Evolutionary conservation across 2,329 filamentous ascomycete genomes (phyloP).

Genomic region (Nemania sp.): DNA sequence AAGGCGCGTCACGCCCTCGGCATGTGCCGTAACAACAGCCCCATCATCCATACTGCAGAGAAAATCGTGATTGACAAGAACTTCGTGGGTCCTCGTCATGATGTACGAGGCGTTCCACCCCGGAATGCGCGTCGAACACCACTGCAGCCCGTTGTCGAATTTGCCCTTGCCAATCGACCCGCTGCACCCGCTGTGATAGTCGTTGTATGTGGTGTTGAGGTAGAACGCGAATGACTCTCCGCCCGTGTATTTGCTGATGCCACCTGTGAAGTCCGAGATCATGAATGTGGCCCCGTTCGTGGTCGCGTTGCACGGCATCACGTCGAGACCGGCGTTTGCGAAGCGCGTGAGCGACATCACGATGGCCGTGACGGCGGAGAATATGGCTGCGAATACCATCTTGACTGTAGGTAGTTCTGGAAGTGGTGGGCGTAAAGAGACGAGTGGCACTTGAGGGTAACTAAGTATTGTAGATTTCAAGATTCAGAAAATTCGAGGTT

Average conservation of each 20-base stretch:
- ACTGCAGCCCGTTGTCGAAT: constrained; percentile 23
- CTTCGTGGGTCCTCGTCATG: constrained; percentile 21
- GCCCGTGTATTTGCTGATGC: constrained; percentile 23
- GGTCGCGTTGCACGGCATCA: constrained; percentile 20
- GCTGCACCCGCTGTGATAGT: constrained; percentile 27
- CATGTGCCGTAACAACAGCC: constrained; percentile 17
- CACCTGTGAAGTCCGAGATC: constrained; percentile 25
- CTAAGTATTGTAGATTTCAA: neutral
- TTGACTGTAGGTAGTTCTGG: neutral
- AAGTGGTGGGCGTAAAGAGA: neutral
- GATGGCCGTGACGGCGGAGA: constrained; percentile 24
- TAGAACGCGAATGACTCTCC: constrained; percentile 28
- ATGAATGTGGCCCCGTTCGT: constrained; percentile 11
- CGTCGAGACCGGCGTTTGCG: constrained; percentile 12
- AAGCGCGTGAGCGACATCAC: constrained; percentile 23
- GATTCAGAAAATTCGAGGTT: neutral
- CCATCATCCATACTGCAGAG: constrained; percentile 21
- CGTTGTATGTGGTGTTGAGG: constrained; percentile 25
- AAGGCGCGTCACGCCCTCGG: constrained; percentile 18
- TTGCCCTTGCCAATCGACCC: constrained; percentile 18
- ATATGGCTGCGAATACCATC: constrained; percentile 22
- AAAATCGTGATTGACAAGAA: constrained; percentile 22
- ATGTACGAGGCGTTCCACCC: constrained; percentile 26
- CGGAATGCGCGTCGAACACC: constrained; percentile 24
- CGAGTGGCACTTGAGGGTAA: neutral